Base-by-base conservation (phyloP, 106 monocot genomes). In the Triglochin maritima region DNA sequence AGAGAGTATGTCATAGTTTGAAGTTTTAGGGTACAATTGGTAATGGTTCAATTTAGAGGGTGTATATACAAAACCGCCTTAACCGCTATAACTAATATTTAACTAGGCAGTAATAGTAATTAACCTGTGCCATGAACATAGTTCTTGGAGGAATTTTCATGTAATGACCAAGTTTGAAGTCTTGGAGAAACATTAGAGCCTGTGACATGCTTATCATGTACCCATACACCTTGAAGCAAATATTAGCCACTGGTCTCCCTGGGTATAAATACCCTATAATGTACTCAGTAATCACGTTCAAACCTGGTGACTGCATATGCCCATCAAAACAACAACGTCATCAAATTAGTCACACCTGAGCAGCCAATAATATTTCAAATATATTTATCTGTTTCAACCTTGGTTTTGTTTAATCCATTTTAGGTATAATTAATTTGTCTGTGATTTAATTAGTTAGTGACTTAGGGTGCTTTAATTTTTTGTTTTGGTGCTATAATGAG, bases 201-300 rank as follows among this genome's bases (percentile, higher is more conserved):
- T 75, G 82, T 3, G 11, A 75, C 78, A 79, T 82, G 48, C 82
- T 75, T 41, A 71, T n/a, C n/a, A n/a, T 78, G 8, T 66, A 74
- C 0, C 82, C 82, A 58, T 82, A 82, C 3, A 79, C 70, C 57
- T 82, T 79, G 67, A 82, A 82, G 62, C 71, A 75, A 61, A 82
- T 78, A 67, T 75, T 82, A 0, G 82, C 82, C 13, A 82, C 71
- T 0, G 82, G 82, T 7, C 69, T 64, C 8, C 78, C 82, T 4
- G 82, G 75, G 71, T 79, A 83, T 42, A 83, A n/a, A 55, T 83
- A 83, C 9, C 83, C 83, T 49, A 83, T 83, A 48, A 83, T 83
- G 44, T 83, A 83, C 79, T 79, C 83, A 2, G 83, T 83, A 16
- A 83, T 79, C 49, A 83, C 66, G 56, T 83, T 83, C 71, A 83